A percentile compares a stretch with the other conserved stretches of the same genome.
phyloP scores from a whole-genome alignment of 1,284 basidiomycete genomes.

The Chondrostereum purpureum region DNA sequence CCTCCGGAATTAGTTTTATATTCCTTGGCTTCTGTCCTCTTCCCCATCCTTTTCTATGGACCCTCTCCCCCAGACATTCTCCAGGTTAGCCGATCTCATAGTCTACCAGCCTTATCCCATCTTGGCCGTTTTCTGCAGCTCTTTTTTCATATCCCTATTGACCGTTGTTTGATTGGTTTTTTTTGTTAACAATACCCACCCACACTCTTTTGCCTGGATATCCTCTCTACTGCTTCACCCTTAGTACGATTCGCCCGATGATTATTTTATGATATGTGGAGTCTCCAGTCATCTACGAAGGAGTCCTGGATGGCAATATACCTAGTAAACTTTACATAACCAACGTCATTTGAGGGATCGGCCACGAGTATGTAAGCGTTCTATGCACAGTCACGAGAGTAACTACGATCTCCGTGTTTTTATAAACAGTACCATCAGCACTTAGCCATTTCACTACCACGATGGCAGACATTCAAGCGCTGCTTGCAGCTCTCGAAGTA shows the following conservation, averaged over 20 bases:
- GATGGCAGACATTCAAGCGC: conserved; percentile 67
- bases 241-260: conserved; percentile 42
- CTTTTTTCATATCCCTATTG: conserved; percentile 27
- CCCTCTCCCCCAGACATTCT: conserved; percentile 1
- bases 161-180: conserved; percentile 40
- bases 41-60: conserved; percentile 23
- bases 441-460: conserved; percentile 15
- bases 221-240: conserved; percentile 43
- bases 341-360: neutral
- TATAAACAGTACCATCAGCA: conserved; percentile 13
- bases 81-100: neutral
- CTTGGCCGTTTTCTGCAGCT: conserved; percentile 21
- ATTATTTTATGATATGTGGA: conserved; percentile 25
- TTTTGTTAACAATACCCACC: conserved; percentile 30
- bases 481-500: conserved; percentile 69
- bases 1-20: conserved; percentile 51
- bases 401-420: too few relatives aligned
- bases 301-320: conserved; percentile 16
- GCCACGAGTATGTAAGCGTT: neutral
- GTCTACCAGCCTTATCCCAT: neutral
- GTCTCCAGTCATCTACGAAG: conserved; percentile 10
- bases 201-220: conserved; percentile 62
- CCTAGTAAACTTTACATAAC: conserved; percentile 13
- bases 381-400: too few relatives aligned
- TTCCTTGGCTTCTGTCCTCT: conserved; percentile 16